Evolutionary conservation across 768 basidiomycete genomes (phyloP).

Genomic region (Pleurotus giganteus): DNA sequence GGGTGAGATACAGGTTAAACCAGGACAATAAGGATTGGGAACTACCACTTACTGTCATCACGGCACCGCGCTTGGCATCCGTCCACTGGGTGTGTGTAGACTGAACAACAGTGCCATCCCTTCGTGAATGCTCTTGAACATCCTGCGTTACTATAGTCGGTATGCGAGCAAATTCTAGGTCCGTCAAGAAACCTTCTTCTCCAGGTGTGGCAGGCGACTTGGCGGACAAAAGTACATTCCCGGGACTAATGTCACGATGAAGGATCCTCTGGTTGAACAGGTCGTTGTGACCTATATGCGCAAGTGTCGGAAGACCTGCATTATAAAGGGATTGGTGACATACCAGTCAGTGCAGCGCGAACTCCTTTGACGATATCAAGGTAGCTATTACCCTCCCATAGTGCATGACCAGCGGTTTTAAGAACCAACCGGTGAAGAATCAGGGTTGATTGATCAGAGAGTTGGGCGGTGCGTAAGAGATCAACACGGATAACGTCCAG

Average conservation of each 20-base stretch:
- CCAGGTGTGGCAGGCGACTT: background rate
- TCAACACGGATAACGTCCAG: background rate
- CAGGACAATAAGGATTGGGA: background rate
- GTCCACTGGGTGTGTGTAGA: constrained; percentile 3
- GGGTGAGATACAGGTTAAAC: background rate
- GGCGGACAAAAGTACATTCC: constrained; percentile 28
- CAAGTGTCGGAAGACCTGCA: background rate
- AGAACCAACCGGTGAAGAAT: constrained; percentile 16
- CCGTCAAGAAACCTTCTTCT: constrained; percentile 7
- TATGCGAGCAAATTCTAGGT: background rate
- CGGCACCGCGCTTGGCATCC: constrained; percentile 9
- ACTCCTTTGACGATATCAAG: constrained; percentile 16
- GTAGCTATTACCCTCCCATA: constrained; percentile 18
- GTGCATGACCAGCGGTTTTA: constrained; percentile 13
- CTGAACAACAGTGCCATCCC: background rate
- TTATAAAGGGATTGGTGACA: constrained; percentile 6
- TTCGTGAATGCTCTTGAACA: background rate
- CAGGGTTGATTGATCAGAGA: constrained; percentile 1
- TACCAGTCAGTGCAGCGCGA: constrained; percentile 15
- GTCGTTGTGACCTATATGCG: constrained; percentile 17
- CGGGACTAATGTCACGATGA: constrained; percentile 30
- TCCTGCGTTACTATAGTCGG: background rate
- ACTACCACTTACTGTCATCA: background rate
- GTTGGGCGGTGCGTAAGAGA: constrained; percentile 8
- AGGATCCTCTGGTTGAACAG: constrained; percentile 22